A percentile compares a stretch with the other conserved stretches of the same genome.
Evolutionary conservation across 305 asterid species (phyloP).

Genomic region (Rubia occidens): DNA sequence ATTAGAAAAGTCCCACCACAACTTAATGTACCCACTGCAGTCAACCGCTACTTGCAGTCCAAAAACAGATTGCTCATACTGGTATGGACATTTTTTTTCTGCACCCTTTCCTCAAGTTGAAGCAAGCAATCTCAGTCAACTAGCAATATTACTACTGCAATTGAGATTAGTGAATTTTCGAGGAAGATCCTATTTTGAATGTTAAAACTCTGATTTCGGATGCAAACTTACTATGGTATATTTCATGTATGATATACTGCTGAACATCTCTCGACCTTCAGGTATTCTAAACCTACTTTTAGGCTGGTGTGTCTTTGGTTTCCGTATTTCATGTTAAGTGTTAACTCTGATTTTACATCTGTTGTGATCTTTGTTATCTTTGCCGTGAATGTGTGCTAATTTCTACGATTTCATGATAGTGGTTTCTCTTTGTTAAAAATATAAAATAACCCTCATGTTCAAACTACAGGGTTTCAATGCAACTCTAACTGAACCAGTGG

Average conservation of each 20-base stretch:
- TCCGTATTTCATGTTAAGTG: background rate
- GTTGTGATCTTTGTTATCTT: background rate
- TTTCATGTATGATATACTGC: background rate
- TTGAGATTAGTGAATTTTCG: background rate
- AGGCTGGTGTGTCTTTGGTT: no score
- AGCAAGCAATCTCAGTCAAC: background rate
- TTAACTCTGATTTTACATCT: background rate
- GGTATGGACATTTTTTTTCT: constrained; percentile 30
- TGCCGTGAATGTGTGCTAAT: constrained; percentile 1
- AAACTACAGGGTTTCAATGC: constrained; percentile 76
- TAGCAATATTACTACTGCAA: background rate
- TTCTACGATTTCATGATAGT: constrained; percentile 4
- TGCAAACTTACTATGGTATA: background rate
- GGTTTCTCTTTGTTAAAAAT: background rate
- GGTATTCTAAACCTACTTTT: background rate
- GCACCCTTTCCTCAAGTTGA: background rate
- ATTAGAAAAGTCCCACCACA: constrained; percentile 68
- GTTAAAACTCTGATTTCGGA: background rate
- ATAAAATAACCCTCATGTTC: background rate
- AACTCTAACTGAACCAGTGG: constrained; percentile 70
- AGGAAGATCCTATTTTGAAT: background rate
- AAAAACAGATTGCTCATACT: constrained; percentile 75
- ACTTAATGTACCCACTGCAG: constrained; percentile 51
- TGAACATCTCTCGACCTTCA: background rate
- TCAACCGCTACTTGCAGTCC: constrained; percentile 49